Evolutionary conservation across 2,329 filamentous ascomycete species (phyloP).

Genomic region (Pseudogymnoascus sp.): DNA sequence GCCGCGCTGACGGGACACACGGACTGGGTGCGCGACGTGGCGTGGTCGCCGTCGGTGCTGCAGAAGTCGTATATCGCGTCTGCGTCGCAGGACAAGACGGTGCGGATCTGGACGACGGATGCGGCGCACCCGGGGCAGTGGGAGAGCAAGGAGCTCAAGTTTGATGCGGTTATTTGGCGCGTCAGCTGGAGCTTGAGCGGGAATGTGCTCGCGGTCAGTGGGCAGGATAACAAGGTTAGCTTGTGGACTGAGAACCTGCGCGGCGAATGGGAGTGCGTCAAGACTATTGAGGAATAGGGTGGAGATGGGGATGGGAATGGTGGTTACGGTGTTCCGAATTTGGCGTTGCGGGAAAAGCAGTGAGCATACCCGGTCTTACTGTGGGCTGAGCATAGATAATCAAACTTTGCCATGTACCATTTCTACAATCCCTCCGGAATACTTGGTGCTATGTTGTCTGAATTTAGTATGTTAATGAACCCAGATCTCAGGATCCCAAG

Average conservation of each 20-base stretch:
- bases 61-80: slow-evolving; percentile 96
- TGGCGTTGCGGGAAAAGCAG: slow-evolving; percentile 14
- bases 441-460: background rate
- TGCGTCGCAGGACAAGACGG: slow-evolving; percentile 92
- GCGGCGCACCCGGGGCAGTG: slow-evolving; percentile 62
- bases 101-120: slow-evolving; percentile 90
- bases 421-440: background rate
- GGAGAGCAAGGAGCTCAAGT: slow-evolving; percentile 77
- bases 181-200: slow-evolving; percentile 97
- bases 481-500: background rate
- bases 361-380: slow-evolving; percentile 12
- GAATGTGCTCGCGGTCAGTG: slow-evolving; percentile 89
- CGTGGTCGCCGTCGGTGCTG: slow-evolving; percentile 91
- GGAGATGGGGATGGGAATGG: background rate
- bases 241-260: slow-evolving; percentile 98
- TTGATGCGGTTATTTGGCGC: slow-evolving; percentile 87
- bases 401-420: slow-evolving; percentile 9
- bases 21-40: slow-evolving; percentile 96
- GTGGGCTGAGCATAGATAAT: slow-evolving; percentile 10
- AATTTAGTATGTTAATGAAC: background rate
- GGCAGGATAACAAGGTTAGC: slow-evolving; percentile 92
- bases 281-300: slow-evolving; percentile 80
- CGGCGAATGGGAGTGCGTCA: slow-evolving; percentile 95
- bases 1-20: slow-evolving; percentile 70
- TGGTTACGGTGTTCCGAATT: slow-evolving; percentile 9